These are phyloP conservation scores for Daldinia childiae DNA, from an alignment of 495 filamentous ascomycete species.

Conservation along the genomic window DNA sequence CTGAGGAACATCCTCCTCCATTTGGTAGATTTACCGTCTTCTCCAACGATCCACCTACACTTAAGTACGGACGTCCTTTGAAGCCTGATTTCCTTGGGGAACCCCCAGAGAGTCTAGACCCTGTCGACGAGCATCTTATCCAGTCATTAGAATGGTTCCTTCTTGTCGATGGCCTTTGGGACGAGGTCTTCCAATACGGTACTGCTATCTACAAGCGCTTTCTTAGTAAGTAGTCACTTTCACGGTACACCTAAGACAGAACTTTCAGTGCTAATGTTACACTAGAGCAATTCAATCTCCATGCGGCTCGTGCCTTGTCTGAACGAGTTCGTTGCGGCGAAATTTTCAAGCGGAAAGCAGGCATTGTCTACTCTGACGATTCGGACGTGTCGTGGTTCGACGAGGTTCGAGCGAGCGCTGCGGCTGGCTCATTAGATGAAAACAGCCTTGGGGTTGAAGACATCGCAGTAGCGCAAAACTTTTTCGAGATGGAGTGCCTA, in stretches of 20 bases:
- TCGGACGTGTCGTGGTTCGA: conserved; percentile 54
- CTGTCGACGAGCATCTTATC: conserved; percentile 75
- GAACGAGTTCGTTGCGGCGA: conserved; percentile 57
- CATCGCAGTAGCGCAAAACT: conserved; percentile 65
- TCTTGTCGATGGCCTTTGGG: conserved; percentile 73
- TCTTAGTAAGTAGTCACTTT: conserved; percentile 65
- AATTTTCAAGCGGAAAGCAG: conserved; percentile 52
- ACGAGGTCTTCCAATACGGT: conserved; percentile 73
- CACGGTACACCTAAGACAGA: conserved; percentile 10
- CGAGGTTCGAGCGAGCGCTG: conserved; percentile 49
- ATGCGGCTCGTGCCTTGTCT: conserved; percentile 71
- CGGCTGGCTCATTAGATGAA: conserved; percentile 48
- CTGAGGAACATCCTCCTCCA: conserved; percentile 38
- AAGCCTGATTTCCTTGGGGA: conserved; percentile 73
- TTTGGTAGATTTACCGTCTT: conserved; percentile 61
- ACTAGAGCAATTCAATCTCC: conserved; percentile 63
- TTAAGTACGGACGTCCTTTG: conserved; percentile 61
- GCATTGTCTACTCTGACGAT: conserved; percentile 44
- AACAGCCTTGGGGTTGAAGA: conserved; percentile 49
- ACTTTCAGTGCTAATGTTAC: conserved; percentile 40
- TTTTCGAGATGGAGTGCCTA: conserved; percentile 77
- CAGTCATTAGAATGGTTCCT: conserved; percentile 86
- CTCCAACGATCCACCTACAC: conserved; percentile 51
- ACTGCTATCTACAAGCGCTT: conserved; percentile 76
- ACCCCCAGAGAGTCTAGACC: conserved; percentile 59